phyloP scores from a whole-genome alignment of 2,329 filamentous ascomycete species.

The Venturia nashicola region DNA sequence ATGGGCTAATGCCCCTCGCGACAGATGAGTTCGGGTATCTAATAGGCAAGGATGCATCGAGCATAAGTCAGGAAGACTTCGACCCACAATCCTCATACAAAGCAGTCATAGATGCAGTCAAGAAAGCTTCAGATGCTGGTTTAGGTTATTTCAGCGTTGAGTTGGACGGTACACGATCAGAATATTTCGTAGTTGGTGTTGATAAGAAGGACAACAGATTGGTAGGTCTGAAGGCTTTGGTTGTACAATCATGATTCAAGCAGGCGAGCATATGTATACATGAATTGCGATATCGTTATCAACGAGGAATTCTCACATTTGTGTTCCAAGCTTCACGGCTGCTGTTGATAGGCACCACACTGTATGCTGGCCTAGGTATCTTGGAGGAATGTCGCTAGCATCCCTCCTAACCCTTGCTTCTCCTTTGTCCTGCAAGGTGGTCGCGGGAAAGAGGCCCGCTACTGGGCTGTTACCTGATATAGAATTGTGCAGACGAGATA shows the following conservation, averaged over 20 bases:
- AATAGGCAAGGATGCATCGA: slow-evolving; percentile 45
- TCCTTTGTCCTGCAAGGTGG: neutral
- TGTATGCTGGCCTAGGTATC: too few species aligned
- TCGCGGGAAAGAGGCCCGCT: neutral
- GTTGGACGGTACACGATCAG: slow-evolving; percentile 49
- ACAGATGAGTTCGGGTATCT: slow-evolving; percentile 58
- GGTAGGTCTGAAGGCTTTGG: slow-evolving; percentile 67
- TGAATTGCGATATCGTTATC: neutral
- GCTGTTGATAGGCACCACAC: too few species aligned
- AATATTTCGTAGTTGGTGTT: slow-evolving; percentile 69
- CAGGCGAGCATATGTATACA: neutral
- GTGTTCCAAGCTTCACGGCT: neutral
- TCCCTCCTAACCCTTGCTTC: neutral
- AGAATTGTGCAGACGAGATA: neutral
- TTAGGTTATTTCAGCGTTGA: slow-evolving; percentile 64
- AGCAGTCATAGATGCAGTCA: slow-evolving; percentile 56
- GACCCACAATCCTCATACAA: slow-evolving; percentile 60
- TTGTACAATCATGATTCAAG: slow-evolving; percentile 46
- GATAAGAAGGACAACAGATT: slow-evolving; percentile 46
- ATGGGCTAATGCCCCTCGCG: slow-evolving; percentile 10
- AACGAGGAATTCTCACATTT: neutral
- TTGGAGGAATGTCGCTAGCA: neutral
- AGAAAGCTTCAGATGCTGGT: slow-evolving; percentile 46
- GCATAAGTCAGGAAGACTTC: slow-evolving; percentile 56
- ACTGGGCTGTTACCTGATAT: neutral